Percentiles rank a stretch among this genome's conserved stretches.
Evolutionary conservation across 2,329 filamentous ascomycete genomes (phyloP).

Genomic region (Ophiosphaerella herpotricha): DNA sequence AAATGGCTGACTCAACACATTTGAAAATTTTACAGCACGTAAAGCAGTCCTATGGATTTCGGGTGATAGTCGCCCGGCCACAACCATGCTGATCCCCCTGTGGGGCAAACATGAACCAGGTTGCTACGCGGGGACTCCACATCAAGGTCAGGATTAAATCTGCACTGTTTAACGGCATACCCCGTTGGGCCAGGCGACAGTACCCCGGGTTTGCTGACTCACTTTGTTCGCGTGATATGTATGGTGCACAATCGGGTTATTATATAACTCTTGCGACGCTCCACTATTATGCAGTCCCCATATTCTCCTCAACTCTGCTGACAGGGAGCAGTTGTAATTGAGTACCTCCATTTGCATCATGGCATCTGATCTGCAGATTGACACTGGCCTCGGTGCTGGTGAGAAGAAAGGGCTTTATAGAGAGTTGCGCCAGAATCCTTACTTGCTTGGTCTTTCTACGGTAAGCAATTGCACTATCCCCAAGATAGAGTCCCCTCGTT

Average conservation of each 20-base stretch:
- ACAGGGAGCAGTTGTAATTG: background rate
- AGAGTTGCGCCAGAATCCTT: constrained; percentile 25
- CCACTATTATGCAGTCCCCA: background rate
- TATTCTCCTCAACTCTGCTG: background rate
- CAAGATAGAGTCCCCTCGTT: background rate
- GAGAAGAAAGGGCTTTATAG: constrained; percentile 23
- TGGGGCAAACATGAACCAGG: constrained; percentile 5
- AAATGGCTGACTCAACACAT: too few relatives aligned
- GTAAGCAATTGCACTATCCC: background rate
- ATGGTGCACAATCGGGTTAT: background rate
- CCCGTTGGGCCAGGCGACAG: constrained; percentile 20
- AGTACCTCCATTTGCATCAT: background rate
- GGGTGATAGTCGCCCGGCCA: constrained; percentile 25
- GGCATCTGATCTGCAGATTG: constrained; percentile 10
- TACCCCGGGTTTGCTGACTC: constrained; percentile 17
- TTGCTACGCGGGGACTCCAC: constrained; percentile 11
- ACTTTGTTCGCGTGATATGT: constrained; percentile 5
- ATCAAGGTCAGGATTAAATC: constrained; percentile 3
- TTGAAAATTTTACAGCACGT: too few relatives aligned
- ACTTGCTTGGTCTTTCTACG: constrained; percentile 22
- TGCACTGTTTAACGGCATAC: constrained; percentile 3
- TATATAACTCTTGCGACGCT: constrained; percentile 9
- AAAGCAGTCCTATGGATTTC: constrained; percentile 15
- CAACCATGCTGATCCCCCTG: constrained; percentile 10
- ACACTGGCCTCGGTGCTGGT: constrained; percentile 2